Base-by-base conservation (phyloP, 2,329 filamentous ascomycete genomes). In the Tolypocladium inflatum region DNA sequence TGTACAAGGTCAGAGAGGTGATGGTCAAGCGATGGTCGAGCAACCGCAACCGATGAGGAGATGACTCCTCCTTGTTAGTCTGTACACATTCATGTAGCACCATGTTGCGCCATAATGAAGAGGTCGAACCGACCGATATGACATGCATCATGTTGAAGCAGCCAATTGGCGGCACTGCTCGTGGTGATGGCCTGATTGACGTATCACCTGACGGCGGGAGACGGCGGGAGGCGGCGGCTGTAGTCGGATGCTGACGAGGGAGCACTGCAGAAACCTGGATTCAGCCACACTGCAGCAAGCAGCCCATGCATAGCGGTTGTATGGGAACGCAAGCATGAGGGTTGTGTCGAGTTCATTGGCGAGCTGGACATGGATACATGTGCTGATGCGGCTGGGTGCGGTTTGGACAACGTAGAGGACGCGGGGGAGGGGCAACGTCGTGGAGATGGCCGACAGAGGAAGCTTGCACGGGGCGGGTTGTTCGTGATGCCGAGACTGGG, bases 11-110 rank as follows among this genome's bases (percentile, higher is more conserved):
- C 26, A 81, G 90, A 60, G 92, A 97, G 70, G 83, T 96, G 61
- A 82, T 89, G 61, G 78, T 96, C 57, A 88, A 85, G 74, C 81
- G 93, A 61, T 97, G 91, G 91, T 84, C 89, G 54, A 87, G 87
- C 55, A 96, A 95, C 71, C 81, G 92, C 45, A 93, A 86, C 71
- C 73, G 78, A 58, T 75, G 66, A 60, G 60, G 54, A 59, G 59
- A 58, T 51, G 5, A 8, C 7, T 8, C 4, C 33, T 5, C 17
- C 10, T 56, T 26, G 6, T 23, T 30, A 33, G 17, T 23, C 57
- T 52, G 39, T 33, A 33, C 45, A 48, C 17, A n/a, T 11, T 11
- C 17, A 51, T n/a, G 30, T 51, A 51, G 30, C 48, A 13, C 17
- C 35, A 33, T 17, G 7, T 51, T 35, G 35, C 30, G 48, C 30